Evolutionary conservation across 2,329 filamentous ascomycete genomes (phyloP).

Genomic region (Tolypocladium paradoxum): DNA sequence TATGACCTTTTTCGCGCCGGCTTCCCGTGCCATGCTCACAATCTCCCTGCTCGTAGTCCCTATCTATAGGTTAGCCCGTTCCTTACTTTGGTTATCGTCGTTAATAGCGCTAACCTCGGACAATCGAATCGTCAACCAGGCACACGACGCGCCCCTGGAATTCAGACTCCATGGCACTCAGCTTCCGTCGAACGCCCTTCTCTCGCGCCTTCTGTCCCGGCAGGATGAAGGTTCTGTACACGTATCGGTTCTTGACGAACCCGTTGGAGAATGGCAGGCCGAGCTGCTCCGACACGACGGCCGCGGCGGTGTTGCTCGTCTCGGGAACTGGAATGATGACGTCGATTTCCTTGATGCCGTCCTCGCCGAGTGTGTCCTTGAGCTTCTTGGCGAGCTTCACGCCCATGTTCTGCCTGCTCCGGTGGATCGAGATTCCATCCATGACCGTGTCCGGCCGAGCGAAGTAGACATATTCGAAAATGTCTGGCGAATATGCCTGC

Average conservation of each 20-base stretch:
- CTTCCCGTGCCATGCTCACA: conserved; percentile 65
- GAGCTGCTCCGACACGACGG: conserved; percentile 62
- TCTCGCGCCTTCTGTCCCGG: conserved; percentile 68
- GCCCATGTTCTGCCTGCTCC: conserved; percentile 79
- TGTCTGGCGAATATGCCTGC: conserved; percentile 65
- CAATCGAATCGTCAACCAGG: conserved; percentile 83
- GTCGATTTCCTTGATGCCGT: conserved; percentile 67
- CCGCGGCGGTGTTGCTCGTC: conserved; percentile 72
- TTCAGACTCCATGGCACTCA: conserved; percentile 77
- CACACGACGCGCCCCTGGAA: conserved; percentile 73
- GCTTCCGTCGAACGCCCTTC: conserved; percentile 80
- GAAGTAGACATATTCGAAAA: conserved; percentile 81
- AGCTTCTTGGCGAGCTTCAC: conserved; percentile 67
- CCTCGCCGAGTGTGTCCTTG: conserved; percentile 52
- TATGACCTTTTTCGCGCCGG: conserved; percentile 70
- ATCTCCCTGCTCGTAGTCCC: too few relatives aligned
- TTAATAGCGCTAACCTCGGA: too few relatives aligned
- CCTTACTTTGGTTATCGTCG: too few relatives aligned
- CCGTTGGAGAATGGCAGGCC: conserved; percentile 69
- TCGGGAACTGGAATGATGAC: conserved; percentile 66
- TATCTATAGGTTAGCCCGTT: too few relatives aligned
- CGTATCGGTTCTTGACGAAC: conserved; percentile 84
- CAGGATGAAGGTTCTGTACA: conserved; percentile 72
- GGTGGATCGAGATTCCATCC: conserved; percentile 79
- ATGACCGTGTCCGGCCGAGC: conserved; percentile 72